Conservation (phyloP, 805 yeast species). For the Jamesozyma jinghongensis region DNA sequence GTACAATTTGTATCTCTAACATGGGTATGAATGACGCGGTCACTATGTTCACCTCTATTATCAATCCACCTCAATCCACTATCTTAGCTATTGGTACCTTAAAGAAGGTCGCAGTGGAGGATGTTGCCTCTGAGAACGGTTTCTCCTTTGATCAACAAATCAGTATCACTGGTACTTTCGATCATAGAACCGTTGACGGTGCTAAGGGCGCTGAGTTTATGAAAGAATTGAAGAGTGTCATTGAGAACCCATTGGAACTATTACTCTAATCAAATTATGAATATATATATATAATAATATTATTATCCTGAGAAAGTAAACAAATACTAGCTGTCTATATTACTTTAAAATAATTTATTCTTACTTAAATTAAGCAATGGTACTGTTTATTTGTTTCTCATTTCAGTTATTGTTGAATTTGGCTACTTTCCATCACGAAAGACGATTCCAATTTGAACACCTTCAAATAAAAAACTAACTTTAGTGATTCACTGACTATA, state of each 20-base stretch:
- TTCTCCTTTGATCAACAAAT: constrained; percentile 86
- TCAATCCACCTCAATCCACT: constrained; percentile 95
- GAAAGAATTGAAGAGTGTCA: constrained; percentile 78
- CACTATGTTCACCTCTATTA: constrained; percentile 84
- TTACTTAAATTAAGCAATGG: too few relatives aligned
- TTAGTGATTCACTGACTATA: too few relatives aligned
- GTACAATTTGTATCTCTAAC: constrained; percentile 97
- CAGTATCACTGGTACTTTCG: constrained; percentile 92
- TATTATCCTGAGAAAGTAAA: neutral
- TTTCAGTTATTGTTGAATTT: too few relatives aligned
- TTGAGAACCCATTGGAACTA: constrained; percentile 95
- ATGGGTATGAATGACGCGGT: constrained; percentile 98
- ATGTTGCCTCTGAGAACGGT: constrained; percentile 82
- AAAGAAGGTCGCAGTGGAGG: constrained; percentile 88
- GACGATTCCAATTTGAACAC: too few relatives aligned
- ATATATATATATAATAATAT: neutral
- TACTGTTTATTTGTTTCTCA: too few relatives aligned
- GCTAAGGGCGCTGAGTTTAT: constrained; percentile 97
- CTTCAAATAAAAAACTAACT: too few relatives aligned
- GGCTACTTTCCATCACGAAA: too few relatives aligned
- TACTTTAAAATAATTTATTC: too few relatives aligned
- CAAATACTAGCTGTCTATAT: neutral
- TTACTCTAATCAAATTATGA: constrained; percentile 44
- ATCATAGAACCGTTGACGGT: constrained; percentile 96
- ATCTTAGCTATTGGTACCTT: constrained; percentile 92